Evolutionary conservation across 116 monocot genomes (phyloP).

Genomic region (Iris pallida): DNA sequence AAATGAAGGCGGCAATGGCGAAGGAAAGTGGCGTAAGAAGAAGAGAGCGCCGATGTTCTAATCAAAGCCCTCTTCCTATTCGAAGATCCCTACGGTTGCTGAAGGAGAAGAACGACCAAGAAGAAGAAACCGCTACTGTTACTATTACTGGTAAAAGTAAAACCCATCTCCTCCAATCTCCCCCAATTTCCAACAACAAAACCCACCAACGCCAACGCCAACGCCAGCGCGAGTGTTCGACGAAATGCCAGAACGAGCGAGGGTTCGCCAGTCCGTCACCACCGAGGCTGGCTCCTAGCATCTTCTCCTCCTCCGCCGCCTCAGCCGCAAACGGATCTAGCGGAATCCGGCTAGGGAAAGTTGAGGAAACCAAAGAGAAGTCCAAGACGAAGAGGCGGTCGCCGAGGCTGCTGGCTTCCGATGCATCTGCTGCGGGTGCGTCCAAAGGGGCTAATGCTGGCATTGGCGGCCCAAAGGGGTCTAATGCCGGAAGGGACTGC

Average conservation of each 20-base stretch:
- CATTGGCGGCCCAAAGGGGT: too few species aligned
- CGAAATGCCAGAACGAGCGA: conserved; percentile 4
- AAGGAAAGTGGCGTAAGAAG: background rate
- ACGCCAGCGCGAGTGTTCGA: background rate
- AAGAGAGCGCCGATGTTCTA: background rate
- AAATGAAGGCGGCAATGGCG: background rate
- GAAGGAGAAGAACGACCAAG: background rate
- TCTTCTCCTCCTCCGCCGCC: too few species aligned
- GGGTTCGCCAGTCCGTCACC: background rate
- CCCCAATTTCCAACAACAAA: background rate
- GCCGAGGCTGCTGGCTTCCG: background rate
- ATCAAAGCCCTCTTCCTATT: conserved; percentile 1
- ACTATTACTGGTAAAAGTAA: background rate
- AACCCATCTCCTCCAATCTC: conserved; percentile 11
- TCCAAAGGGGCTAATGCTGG: background rate
- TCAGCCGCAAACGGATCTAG: too few species aligned
- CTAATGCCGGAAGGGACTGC: too few species aligned
- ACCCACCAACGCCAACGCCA: background rate
- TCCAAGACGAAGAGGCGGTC: background rate
- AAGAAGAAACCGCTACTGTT: background rate
- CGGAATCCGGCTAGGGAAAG: too few species aligned
- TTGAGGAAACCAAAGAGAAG: too few species aligned
- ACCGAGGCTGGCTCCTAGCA: background rate
- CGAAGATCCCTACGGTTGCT: conserved; percentile 12
- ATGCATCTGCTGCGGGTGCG: too few species aligned